Base-by-base conservation (phyloP, 2,329 filamentous ascomycete genomes). In the Stromatinia cepivora region DNA sequence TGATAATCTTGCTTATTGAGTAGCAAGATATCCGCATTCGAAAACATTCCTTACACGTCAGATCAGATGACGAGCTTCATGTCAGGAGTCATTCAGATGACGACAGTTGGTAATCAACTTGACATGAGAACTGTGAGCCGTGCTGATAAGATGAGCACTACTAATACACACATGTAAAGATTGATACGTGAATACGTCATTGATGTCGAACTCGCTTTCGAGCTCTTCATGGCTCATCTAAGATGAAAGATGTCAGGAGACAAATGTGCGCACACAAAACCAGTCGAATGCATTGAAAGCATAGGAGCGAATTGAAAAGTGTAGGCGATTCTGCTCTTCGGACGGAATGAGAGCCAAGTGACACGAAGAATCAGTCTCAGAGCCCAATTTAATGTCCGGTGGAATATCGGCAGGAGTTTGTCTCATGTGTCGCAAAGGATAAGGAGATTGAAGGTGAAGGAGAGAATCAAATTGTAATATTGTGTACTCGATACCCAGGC, bases 301-400 rank as follows among this genome's bases (percentile, higher is more conserved):
- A 52, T 39, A 68, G 57, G 46, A 62, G 45, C 46, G 58, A 68
- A 68, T 52, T 63, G 58, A 62, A 63, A 62, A 54, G 66, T 65
- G 69, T 68, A 72, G 72, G 71, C 67, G 67, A 45, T 66, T 61
- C 78, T 75, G 54, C 72, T 81, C 74, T 81, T 76, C 79, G 80
- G 79, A 81, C 77, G 76, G 79, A 81, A 81, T 81, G 80, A 81
- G 80, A 81, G 80, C 79, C 77, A 79, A 75, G 79, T 81, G 76
- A 80, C 79, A 79, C 73, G 67, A 75, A 72, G 69, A 72, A 57
- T 50, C 71, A 69, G 76, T 77, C 73, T 80, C 80, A 76, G 76
- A 78, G 77, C 79, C 79, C 78, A 81, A 81, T 80, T 80, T 77
- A 78, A 76, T 77, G 77, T 77, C 78, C 78, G 76, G 71, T 76